A percentile compares a stretch with the other conserved stretches of the same genome.
phyloP scores from a whole-genome alignment of 352 stramenopile genomes.

The Pythium chondricola region DNA sequence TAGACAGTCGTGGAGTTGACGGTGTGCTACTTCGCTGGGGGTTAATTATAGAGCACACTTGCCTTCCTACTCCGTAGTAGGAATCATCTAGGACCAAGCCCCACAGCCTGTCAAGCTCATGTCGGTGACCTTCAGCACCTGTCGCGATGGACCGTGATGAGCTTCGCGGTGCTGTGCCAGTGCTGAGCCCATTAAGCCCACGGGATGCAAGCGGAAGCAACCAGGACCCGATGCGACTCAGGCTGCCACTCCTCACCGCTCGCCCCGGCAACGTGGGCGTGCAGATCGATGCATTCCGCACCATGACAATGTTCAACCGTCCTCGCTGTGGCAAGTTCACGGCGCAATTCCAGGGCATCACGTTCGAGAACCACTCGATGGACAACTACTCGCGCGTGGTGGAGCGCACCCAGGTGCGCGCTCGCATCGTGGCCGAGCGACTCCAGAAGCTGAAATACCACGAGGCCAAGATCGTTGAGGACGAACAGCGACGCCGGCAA shows the following conservation, averaged over 20 bases:
- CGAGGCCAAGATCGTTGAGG: conserved; percentile 35
- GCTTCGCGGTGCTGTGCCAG: conserved; percentile 10
- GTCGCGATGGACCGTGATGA: conserved; percentile 18
- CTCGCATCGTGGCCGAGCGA: conserved; percentile 36
- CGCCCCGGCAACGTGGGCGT: conserved; percentile 69
- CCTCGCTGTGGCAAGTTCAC: conserved; percentile 63
- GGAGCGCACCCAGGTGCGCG: conserved; percentile 41
- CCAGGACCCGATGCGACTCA: too few relatives aligned
- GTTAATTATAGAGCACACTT: conserved; percentile 12
- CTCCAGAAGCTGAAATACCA: conserved; percentile 37
- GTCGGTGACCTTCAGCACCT: conserved; percentile 5
- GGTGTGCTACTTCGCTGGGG: too few relatives aligned
- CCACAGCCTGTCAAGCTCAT: background rate
- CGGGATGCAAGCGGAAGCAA: too few relatives aligned
- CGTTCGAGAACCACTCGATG: conserved; percentile 61
- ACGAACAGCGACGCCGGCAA: conserved; percentile 31
- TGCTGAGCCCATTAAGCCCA: background rate
- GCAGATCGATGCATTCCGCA: conserved; percentile 66
- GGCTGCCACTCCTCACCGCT: conserved; percentile 45
- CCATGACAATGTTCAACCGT: conserved; percentile 48
- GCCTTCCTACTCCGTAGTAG: too few relatives aligned
- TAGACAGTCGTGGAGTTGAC: too few relatives aligned
- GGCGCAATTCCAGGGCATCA: conserved; percentile 52
- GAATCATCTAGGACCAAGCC: background rate
- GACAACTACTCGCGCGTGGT: conserved; percentile 64